These are phyloP conservation scores for Metschnikowia aberdeeniae DNA, from an alignment of 805 yeast species.

Conservation along the genomic window DNA sequence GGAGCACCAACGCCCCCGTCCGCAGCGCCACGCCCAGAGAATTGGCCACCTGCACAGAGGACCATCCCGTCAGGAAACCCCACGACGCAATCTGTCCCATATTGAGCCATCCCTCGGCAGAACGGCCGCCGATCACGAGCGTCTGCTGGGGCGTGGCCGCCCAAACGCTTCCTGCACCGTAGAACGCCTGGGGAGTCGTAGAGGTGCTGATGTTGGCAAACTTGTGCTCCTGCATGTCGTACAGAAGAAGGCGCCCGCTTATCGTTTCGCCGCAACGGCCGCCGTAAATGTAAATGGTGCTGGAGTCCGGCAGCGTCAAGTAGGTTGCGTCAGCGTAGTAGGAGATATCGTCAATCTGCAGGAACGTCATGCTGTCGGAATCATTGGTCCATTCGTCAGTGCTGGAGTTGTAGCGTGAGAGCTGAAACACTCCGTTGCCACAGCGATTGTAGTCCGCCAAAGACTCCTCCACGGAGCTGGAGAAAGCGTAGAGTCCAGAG, in stretches of 20 bases:
- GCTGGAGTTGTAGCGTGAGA: slow-evolving; percentile 19
- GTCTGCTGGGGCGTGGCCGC: slow-evolving; percentile 45
- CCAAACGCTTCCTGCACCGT: slow-evolving; percentile 45
- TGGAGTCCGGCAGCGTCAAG: slow-evolving; percentile 34
- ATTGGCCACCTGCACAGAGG: slow-evolving; percentile 38
- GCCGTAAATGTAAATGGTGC: slow-evolving; percentile 51
- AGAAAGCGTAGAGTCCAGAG: slow-evolving; percentile 28
- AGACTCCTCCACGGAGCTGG: slow-evolving; percentile 7
- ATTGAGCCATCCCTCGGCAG: slow-evolving; percentile 62
- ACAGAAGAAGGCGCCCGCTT: slow-evolving; percentile 41
- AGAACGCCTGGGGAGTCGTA: slow-evolving; percentile 53
- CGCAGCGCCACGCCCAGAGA: slow-evolving; percentile 47
- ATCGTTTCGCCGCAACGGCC: slow-evolving; percentile 36
- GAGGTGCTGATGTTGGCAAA: slow-evolving; percentile 43
- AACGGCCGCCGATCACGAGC: slow-evolving; percentile 63
- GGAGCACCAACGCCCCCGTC: slow-evolving; percentile 48
- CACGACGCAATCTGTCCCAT: slow-evolving; percentile 72
- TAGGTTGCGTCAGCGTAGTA: slow-evolving; percentile 38
- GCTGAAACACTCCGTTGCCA: slow-evolving; percentile 25
- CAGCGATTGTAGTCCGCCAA: slow-evolving; percentile 17
- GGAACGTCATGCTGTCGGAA: slow-evolving; percentile 17
- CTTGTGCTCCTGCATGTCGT: slow-evolving; percentile 32
- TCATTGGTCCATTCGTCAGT: slow-evolving; percentile 21
- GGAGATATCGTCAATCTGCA: slow-evolving; percentile 24
- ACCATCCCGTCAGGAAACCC: slow-evolving; percentile 66